Evolutionary conservation across 495 filamentous ascomycete species (phyloP).

Genomic region (Hyaloscypha variabilis): DNA sequence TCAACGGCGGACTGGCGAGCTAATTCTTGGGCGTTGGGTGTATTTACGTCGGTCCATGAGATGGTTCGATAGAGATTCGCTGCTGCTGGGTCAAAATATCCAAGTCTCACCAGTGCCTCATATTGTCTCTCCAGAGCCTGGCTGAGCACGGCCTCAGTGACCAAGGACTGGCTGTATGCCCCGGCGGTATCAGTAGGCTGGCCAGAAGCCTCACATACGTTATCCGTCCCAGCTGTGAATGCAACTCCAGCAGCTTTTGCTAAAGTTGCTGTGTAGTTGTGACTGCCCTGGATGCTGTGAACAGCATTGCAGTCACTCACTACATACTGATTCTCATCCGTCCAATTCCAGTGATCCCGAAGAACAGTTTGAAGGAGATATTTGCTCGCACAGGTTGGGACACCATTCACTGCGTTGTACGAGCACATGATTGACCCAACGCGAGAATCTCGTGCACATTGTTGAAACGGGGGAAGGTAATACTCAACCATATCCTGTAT

Average conservation of each 20-base stretch:
- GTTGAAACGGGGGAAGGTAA: slow-evolving; percentile 49
- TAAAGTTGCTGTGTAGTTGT: slow-evolving; percentile 49
- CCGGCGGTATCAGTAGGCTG: slow-evolving; percentile 34
- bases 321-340: slow-evolving; percentile 32
- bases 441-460: slow-evolving; percentile 53
- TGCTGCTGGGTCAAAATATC: slow-evolving; percentile 57
- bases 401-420: slow-evolving; percentile 61
- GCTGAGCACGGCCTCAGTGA: slow-evolving; percentile 52
- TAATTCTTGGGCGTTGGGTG: slow-evolving; percentile 53
- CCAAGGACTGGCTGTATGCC: slow-evolving; percentile 52
- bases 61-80: slow-evolving; percentile 47
- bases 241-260: slow-evolving; percentile 52
- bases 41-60: slow-evolving; percentile 53
- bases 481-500: slow-evolving; percentile 59
- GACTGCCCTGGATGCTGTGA: slow-evolving; percentile 54
- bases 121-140: slow-evolving; percentile 57
- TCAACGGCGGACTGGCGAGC: slow-evolving; percentile 59
- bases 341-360: slow-evolving; percentile 54
- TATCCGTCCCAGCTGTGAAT: slow-evolving; percentile 55
- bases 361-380: slow-evolving; percentile 59
- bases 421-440: slow-evolving; percentile 59
- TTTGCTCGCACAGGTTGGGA: slow-evolving; percentile 55
- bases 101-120: slow-evolving; percentile 52
- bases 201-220: slow-evolving; percentile 36
- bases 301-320: slow-evolving; percentile 59